These are phyloP conservation scores for Termitomyces sp. DNA, from an alignment of 768 basidiomycete genomes.

Conservation along the genomic window DNA sequence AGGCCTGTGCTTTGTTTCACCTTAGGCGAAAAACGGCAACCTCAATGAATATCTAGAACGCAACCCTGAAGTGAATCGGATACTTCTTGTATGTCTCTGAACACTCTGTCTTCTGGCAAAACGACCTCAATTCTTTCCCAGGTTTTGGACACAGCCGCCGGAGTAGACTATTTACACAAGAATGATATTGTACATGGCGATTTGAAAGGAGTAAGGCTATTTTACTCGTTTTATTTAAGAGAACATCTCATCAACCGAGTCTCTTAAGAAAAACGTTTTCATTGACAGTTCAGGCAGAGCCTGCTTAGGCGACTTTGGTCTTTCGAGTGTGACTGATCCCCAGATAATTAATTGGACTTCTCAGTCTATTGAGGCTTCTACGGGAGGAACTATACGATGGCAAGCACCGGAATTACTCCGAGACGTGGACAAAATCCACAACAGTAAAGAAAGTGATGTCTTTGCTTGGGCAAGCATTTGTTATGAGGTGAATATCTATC, in stretches of 20 bases:
- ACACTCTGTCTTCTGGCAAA: neutral
- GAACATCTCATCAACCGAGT: neutral
- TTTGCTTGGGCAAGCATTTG: slow-evolving; percentile 14
- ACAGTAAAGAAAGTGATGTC: slow-evolving; percentile 13
- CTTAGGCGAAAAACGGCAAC: slow-evolving; percentile 21
- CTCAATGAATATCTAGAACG: slow-evolving; percentile 25
- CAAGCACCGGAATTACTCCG: slow-evolving; percentile 14
- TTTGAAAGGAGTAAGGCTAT: slow-evolving; percentile 24
- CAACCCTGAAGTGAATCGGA: slow-evolving; percentile 22
- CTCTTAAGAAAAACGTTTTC: slow-evolving; percentile 18
- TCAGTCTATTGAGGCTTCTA: slow-evolving; percentile 11
- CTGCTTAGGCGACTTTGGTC: slow-evolving; percentile 21
- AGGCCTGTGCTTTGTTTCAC: slow-evolving; percentile 32
- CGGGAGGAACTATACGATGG: slow-evolving; percentile 10
- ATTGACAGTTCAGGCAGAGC: slow-evolving; percentile 18
- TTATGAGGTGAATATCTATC: slow-evolving; percentile 9
- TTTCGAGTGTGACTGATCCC: slow-evolving; percentile 17
- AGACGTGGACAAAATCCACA: neutral
- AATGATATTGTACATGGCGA: slow-evolving; percentile 29
- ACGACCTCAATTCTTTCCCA: neutral
- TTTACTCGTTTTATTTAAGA: neutral
- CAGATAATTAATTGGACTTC: slow-evolving; percentile 15
- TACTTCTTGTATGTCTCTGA: slow-evolving; percentile 27
- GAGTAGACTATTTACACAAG: slow-evolving; percentile 25
- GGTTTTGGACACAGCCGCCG: slow-evolving; percentile 23